These are phyloP conservation scores for Suhomyces wounanorum DNA, from an alignment of 1,139 yeast genomes.

Conservation along the genomic window DNA sequence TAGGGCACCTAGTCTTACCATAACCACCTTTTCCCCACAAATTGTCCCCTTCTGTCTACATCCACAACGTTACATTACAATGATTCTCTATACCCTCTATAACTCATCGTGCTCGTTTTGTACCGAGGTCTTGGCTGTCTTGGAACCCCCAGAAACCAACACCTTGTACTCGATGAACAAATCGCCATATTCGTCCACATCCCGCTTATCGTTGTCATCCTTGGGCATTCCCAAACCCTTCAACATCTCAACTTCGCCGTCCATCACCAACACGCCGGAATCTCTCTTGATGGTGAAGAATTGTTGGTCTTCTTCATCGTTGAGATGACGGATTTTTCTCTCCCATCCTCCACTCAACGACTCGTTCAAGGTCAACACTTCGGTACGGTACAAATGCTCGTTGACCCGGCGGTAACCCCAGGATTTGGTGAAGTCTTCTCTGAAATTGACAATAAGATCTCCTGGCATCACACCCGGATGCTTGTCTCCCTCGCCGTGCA, in stretches of 20 bases:
- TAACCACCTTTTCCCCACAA: too few relatives aligned
- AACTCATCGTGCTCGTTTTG: conserved; percentile 19
- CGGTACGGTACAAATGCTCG: conserved; percentile 74
- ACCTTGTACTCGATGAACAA: conserved; percentile 71
- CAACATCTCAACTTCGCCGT: conserved; percentile 73
- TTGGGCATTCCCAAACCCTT: conserved; percentile 86
- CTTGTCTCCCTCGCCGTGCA: conserved; percentile 81
- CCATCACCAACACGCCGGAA: conserved; percentile 51
- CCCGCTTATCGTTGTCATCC: conserved; percentile 28
- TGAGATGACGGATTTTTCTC: conserved; percentile 66
- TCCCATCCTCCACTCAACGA: conserved; percentile 81
- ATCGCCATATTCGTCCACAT: conserved; percentile 68
- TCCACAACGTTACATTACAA: background rate
- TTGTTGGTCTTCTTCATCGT: conserved; percentile 46
- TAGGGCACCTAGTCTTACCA: too few relatives aligned
- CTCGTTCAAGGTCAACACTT: conserved; percentile 70
- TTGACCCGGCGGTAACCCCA: conserved; percentile 88
- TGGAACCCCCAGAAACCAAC: conserved; percentile 43
- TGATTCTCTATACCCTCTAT: conserved; percentile 6
- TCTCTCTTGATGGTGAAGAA: conserved; percentile 50
- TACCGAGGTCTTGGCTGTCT: background rate
- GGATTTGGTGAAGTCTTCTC: conserved; percentile 55
- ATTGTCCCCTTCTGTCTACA: background rate
- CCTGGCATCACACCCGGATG: conserved; percentile 84
- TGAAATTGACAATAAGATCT: conserved; percentile 62